phyloP scores from a whole-genome alignment of 495 filamentous ascomycete genomes.

The Lophiotrema nucula region DNA sequence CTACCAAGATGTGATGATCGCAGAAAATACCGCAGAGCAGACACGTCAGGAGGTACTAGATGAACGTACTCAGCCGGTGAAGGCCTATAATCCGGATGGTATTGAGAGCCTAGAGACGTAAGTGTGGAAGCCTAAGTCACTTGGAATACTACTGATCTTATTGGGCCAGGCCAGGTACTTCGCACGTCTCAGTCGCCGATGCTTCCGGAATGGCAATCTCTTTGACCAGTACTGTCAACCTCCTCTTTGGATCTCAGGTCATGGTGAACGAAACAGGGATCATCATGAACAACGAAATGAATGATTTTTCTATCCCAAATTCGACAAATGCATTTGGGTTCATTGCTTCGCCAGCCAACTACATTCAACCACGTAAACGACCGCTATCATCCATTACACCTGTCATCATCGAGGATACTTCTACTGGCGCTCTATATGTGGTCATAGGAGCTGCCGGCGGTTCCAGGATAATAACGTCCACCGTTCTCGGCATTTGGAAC shows the following conservation, averaged over 20 bases:
- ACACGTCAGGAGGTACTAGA: background rate
- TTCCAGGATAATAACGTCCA: background rate
- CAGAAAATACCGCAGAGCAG: background rate
- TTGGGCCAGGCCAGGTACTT: background rate
- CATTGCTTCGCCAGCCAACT: conserved; percentile 77
- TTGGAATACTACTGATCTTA: background rate
- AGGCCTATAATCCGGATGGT: background rate
- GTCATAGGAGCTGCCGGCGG: background rate
- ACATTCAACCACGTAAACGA: conserved; percentile 71
- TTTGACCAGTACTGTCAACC: conserved; percentile 76
- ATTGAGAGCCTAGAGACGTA: conserved; percentile 1
- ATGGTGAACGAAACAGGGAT: conserved; percentile 78
- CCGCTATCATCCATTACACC: conserved; percentile 41
- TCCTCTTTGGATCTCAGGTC: conserved; percentile 71
- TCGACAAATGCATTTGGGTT: too few relatives aligned
- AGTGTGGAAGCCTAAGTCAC: background rate
- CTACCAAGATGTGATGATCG: background rate
- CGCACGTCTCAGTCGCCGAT: conserved; percentile 52
- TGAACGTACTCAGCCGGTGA: background rate
- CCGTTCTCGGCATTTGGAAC: background rate
- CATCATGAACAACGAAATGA: conserved; percentile 92
- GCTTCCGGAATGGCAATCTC: conserved; percentile 65
- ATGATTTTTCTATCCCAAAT: conserved; percentile 74
- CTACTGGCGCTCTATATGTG: background rate
- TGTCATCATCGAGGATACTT: background rate